Evolutionary conservation across 2,329 filamentous ascomycete species (phyloP).

Genomic region (Iodosphaeria phyllophila): DNA sequence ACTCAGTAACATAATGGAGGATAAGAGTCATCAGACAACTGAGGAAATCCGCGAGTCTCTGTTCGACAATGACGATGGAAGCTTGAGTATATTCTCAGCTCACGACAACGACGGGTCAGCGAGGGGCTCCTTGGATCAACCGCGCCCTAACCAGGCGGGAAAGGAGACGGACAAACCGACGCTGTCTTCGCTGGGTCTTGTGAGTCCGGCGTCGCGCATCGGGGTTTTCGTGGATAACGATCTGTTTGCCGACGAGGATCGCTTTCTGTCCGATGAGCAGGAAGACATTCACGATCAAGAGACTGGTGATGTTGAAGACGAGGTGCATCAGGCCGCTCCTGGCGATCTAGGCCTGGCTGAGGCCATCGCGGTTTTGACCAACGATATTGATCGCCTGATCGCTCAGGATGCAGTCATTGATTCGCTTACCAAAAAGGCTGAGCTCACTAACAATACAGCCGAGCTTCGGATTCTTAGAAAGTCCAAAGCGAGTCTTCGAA

Average conservation of each 20-base stretch:
- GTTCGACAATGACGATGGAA: constrained; percentile 36
- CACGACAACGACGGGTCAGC: constrained; percentile 40
- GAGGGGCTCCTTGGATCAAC: constrained; percentile 17
- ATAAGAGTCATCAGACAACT: constrained; percentile 40
- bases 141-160: constrained; percentile 7
- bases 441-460: constrained; percentile 90
- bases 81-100: constrained; percentile 29
- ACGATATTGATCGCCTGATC: constrained; percentile 74
- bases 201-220: constrained; percentile 70
- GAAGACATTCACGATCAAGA: constrained; percentile 47
- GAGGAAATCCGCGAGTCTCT: constrained; percentile 48
- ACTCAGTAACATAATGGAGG: constrained; percentile 79
- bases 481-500: constrained; percentile 79
- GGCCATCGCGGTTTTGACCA: constrained; percentile 72
- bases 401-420: constrained; percentile 85
- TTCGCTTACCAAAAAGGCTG: constrained; percentile 80
- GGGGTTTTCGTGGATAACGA: constrained; percentile 91
- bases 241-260: constrained; percentile 77
- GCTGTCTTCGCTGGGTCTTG: constrained; percentile 75
- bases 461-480: constrained; percentile 85
- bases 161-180: constrained; percentile 55
- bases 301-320: constrained; percentile 47
- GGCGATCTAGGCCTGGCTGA: constrained; percentile 87
- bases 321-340: constrained; percentile 84
- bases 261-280: constrained; percentile 69